These are phyloP conservation scores for Dryadomyces quercivorus DNA, from an alignment of 2,329 filamentous ascomycete genomes.

Conservation along the genomic window DNA sequence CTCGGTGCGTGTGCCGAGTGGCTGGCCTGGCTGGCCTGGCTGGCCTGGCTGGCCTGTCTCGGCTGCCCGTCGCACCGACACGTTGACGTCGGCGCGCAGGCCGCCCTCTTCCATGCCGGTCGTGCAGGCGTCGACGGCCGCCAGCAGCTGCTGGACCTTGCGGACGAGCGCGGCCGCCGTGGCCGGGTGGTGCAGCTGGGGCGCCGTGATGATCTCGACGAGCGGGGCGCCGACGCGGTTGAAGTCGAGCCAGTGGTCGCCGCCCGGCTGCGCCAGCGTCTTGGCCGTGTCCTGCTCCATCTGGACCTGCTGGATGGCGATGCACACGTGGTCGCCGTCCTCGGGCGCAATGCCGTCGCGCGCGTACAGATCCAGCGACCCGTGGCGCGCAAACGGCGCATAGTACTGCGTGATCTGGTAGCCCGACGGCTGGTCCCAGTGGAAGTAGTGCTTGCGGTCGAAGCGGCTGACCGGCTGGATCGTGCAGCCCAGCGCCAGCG, in stretches of 20 bases:
- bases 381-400: slow-evolving; percentile 55
- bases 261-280: slow-evolving; percentile 65
- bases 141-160: slow-evolving; percentile 74
- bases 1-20: slow-evolving; percentile 79
- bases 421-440: slow-evolving; percentile 91
- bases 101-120: slow-evolving; percentile 90
- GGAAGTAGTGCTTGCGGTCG: slow-evolving; percentile 97
- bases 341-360: slow-evolving; percentile 70
- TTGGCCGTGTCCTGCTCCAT: slow-evolving; percentile 98
- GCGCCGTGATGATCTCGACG: slow-evolving; percentile 89
- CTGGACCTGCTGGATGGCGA: slow-evolving; percentile 89
- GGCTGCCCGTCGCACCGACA: slow-evolving; percentile 61
- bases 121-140: slow-evolving; percentile 71
- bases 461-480: slow-evolving; percentile 71
- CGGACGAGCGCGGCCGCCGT: slow-evolving; percentile 81
- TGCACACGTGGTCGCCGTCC: slow-evolving; percentile 55
- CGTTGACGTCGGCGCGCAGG: slow-evolving; percentile 86
- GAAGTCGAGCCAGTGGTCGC: slow-evolving; percentile 74
- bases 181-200: slow-evolving; percentile 74
- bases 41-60: no score
- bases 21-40: no score
- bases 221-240: slow-evolving; percentile 86
- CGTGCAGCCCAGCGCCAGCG: slow-evolving; percentile 69
- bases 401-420: slow-evolving; percentile 99
- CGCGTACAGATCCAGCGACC: slow-evolving; percentile 54